Conservation (phyloP, 1,284 basidiomycete species). For the Ceratobasidium papillatum region DNA sequence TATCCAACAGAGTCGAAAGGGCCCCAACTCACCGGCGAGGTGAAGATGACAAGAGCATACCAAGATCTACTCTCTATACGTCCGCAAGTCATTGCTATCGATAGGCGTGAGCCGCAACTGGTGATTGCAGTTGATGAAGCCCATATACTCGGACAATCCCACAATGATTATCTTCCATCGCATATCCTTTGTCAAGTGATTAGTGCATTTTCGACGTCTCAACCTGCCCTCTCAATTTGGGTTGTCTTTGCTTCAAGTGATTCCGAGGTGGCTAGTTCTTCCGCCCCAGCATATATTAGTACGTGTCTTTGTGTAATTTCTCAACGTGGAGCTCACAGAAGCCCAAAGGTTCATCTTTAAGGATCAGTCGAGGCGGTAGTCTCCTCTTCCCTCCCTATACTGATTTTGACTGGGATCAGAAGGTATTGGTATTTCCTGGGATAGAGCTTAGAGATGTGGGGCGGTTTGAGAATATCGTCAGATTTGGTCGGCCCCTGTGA, state of each 20-base stretch:
- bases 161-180: not conserved
- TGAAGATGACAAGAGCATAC: not conserved
- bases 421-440: not conserved
- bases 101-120: not conserved
- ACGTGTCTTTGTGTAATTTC: not conserved
- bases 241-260: slow-evolving; percentile 8
- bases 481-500: slow-evolving; percentile 8
- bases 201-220: not conserved
- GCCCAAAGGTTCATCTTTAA: not conserved
- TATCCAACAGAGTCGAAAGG: too few species aligned
- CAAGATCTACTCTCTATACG: not conserved
- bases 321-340: not conserved
- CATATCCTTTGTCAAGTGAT: not conserved
- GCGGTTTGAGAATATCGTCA: not conserved
- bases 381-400: not conserved
- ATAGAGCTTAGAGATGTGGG: not conserved
- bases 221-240: not conserved
- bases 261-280: slow-evolving; percentile 5
- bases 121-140: slow-evolving; percentile 7
- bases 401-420: slow-evolving; percentile 13
- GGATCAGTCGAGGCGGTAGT: not conserved
- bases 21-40: too few species aligned
- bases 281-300: not conserved
- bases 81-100: not conserved
- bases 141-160: not conserved